Evolutionary conservation across 148 eudicot genomes (phyloP), one percentile per base, ranked within the genome.

Genomic region (Cornus controversa): DNA sequence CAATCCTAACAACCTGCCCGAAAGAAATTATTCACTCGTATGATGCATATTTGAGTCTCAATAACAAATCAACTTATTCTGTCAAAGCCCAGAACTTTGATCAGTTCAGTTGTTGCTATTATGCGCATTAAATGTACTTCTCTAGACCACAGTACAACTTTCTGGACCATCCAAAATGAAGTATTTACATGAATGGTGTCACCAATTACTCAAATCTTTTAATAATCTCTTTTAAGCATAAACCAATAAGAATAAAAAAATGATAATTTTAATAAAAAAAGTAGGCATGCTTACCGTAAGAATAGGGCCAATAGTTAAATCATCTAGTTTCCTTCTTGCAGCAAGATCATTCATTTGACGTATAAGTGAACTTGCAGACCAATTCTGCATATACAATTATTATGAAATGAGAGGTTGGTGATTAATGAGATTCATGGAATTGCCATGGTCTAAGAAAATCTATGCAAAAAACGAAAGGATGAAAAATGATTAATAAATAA

Each of bases 231-330:
- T 31, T 31, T 31, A 31, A 31, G 34, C 34, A 31, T 31, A 31
- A 31, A 31, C 34, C 34, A 31, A 31, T 31, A 31, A 31, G 34
- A 3, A 31, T 2, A 2, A 2, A 31, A 31, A 31, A 31, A 2
- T 31, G 34, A 31, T 31, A 31, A 31, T 31, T 31, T 31, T 0
- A 31, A 31, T 31, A 31, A 2, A 40, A 54, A 54, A 54, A 69
- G 45, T 15, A 23, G 26, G 60, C 36, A 66, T 13, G 77, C 93
- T 84, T 82, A 90, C 98, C 31, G 98, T 91, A 64, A 93, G 99
- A 77, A 96, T 95, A 68, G 97, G 95, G 71, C 97, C 97, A 77
- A 93, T 29, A 26, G 95, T 93, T 69, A 93, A 81, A 83, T 93
- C 91, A 47, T 93, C 90, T 25, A 93, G 85, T 85, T 93, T 93